Percentiles rank a stretch among this genome's conserved stretches.
phyloP scores from a whole-genome alignment of 768 basidiomycete species.

The Boletus patriciae region DNA sequence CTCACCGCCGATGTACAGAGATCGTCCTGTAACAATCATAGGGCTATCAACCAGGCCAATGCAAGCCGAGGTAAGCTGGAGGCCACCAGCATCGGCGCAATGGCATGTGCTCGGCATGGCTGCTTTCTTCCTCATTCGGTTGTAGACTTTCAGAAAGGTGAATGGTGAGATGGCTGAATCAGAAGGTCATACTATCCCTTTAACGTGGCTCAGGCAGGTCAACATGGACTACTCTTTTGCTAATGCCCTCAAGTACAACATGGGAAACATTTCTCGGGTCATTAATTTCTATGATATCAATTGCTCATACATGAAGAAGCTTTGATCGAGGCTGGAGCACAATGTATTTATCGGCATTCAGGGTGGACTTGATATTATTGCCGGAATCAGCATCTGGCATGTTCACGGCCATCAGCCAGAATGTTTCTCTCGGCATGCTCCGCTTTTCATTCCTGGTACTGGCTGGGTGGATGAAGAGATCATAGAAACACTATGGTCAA shows the following conservation, averaged over 20 bases:
- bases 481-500: slow-evolving; percentile 4
- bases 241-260: slow-evolving; percentile 4
- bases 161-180: not conserved
- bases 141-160: not conserved
- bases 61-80: not conserved
- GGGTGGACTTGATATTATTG: not conserved
- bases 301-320: slow-evolving; percentile 12
- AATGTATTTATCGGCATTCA: not conserved
- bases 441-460: not conserved
- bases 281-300: slow-evolving; percentile 12
- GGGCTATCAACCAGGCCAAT: slow-evolving; percentile 1
- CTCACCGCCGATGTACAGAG: too few species aligned
- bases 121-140: not conserved
- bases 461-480: slow-evolving; percentile 7
- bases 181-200: too few species aligned
- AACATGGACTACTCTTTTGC: slow-evolving; percentile 8
- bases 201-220: not conserved
- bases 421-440: slow-evolving; percentile 16
- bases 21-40: slow-evolving; percentile 7
- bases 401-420: slow-evolving; percentile 25
- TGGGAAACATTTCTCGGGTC: too few species aligned
- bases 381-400: slow-evolving; percentile 27
- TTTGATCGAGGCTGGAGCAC: not conserved
- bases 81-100: not conserved
- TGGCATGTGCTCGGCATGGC: not conserved